Evolutionary conservation across 169 alveolate species (phyloP).

Genomic region (Prorocentrum cordatum): DNA sequence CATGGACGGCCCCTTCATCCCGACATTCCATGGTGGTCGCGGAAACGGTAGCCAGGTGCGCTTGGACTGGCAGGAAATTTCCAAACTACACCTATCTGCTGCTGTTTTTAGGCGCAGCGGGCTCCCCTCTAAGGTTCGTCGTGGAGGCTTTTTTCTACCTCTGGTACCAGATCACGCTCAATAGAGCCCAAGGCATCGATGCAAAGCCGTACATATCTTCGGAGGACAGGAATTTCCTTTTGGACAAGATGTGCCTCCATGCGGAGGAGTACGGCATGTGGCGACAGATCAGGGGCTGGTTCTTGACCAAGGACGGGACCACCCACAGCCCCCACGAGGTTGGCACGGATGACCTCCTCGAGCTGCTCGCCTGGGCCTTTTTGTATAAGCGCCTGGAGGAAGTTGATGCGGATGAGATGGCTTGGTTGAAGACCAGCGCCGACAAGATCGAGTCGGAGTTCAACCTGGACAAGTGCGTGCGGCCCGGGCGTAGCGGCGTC

Average conservation of each 20-base stretch:
- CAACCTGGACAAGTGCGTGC: not conserved
- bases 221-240: not conserved
- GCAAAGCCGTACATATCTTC: not conserved
- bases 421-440: not conserved
- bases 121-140: no score
- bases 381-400: not conserved
- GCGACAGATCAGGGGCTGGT: conserved; percentile 1
- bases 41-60: no score
- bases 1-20: no score
- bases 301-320: not conserved
- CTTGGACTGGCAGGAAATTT: no score
- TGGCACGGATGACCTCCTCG: not conserved
- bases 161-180: no score
- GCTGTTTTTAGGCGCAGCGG: no score
- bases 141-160: no score
- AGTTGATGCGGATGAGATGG: not conserved
- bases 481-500: not conserved
- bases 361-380: not conserved
- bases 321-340: not conserved
- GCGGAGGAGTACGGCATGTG: not conserved
- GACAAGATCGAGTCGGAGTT: not conserved
- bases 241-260: not conserved
- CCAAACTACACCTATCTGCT: no score
- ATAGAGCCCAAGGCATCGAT: no score
- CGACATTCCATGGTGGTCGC: no score